Base-by-base conservation (phyloP, 257 asterid genomes). In the Penstemon eatonii region DNA sequence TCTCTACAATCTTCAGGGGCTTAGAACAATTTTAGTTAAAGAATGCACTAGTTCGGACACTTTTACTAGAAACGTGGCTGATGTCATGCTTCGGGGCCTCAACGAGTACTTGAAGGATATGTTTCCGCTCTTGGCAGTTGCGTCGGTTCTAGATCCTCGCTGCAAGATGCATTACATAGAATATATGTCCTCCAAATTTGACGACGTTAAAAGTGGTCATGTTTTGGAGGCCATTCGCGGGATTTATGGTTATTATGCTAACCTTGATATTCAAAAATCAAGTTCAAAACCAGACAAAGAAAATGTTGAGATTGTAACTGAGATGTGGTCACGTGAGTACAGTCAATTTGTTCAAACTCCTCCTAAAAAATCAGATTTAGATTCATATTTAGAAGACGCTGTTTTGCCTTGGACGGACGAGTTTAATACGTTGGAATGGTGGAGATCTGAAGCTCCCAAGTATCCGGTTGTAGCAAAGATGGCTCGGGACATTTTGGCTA, bases 101-200 rank as follows among this genome's bases (percentile, higher is more conserved):
- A 13, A 57, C 8, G 9, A 33, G 11, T 57, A 57, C 44, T 4
- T 57, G 11, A 57, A 40, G 12, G 50, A 60, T 7, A 60, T 13
- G 13, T 56, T 56, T 33, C 43, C 19, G 61, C 13, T 56, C 61
- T 56, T 8, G 41, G 61, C 13, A 25, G 37, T 56, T 33, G 42
- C 61, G 2, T 60, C 50, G 6, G 65, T 60, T 18, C 38, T 60
- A 19, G 65, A 60, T 60, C 36, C 65, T 3, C 65, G 11, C 7
- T 60, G 65, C 65, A 60, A 60, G 49, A 39, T 60, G 65, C 65
- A 60, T 10, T 13, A 41, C 49, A 60, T 60, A 10, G 50, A 60
- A 9, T 39, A 25, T 25, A 25, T 25, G 33, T 25, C 33, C 33
- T 25, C 2, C 33, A 25, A 25, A 25, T 25, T 25, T 25, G 33